Conservation (phyloP, 306 rosid species). For the Sphenostylis stenocarpa region DNA sequence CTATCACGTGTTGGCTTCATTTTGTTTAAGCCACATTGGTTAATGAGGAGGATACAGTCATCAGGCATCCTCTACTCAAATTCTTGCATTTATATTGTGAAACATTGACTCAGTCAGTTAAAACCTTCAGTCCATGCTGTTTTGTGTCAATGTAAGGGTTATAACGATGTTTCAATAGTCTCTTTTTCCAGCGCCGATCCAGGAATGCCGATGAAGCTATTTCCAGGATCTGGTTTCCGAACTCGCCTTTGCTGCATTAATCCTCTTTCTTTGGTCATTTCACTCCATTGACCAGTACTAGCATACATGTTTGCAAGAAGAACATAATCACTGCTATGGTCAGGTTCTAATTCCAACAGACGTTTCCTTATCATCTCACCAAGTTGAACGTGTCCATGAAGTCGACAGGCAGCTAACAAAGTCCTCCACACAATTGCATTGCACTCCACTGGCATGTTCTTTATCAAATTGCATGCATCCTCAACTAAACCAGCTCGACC, state of each 20-base stretch:
- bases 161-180: slow-evolving; percentile 8
- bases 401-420: slow-evolving; percentile 61
- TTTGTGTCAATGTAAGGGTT: neutral
- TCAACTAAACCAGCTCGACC: slow-evolving; percentile 73
- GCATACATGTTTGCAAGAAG: slow-evolving; percentile 78
- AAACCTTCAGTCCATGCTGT: neutral
- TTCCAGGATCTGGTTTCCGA: slow-evolving; percentile 59
- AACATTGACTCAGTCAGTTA: neutral
- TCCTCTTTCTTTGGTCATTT: slow-evolving; percentile 52
- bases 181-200: slow-evolving; percentile 5
- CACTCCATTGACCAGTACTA: slow-evolving; percentile 61
- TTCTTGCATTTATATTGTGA: slow-evolving; percentile 29
- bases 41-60: slow-evolving; percentile 46
- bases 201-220: slow-evolving; percentile 46
- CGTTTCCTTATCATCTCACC: slow-evolving; percentile 69
- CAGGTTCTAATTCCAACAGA: slow-evolving; percentile 56
- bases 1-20: slow-evolving; percentile 66
- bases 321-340: slow-evolving; percentile 76
- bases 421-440: slow-evolving; percentile 83
- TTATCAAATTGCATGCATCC: slow-evolving; percentile 61
- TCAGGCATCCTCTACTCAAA: slow-evolving; percentile 39
- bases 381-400: slow-evolving; percentile 57
- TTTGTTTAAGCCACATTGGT: slow-evolving; percentile 45
- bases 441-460: slow-evolving; percentile 60
- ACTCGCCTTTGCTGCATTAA: slow-evolving; percentile 50